Conservation (phyloP, 495 filamentous ascomycete genomes). For the Lasiosphaeria miniovina region DNA sequence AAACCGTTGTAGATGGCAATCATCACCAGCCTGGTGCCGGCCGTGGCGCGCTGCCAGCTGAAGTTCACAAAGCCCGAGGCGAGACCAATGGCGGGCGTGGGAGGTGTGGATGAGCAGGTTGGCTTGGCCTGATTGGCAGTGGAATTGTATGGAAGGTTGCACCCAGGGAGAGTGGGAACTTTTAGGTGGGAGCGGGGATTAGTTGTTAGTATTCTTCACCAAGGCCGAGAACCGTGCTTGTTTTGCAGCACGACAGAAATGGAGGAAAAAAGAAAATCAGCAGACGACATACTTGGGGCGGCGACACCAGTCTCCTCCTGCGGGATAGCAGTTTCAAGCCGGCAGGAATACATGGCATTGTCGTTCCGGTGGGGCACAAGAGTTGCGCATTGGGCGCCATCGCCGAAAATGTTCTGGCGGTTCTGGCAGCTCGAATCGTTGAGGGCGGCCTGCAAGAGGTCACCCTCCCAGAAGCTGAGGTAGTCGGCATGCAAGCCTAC, state of each 20-base stretch:
- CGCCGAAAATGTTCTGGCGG: constrained; percentile 8
- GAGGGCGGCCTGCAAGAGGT: constrained; percentile 6
- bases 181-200: not conserved
- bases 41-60: constrained; percentile 1
- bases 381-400: constrained; percentile 6
- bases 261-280: too few relatives aligned
- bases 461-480: constrained; percentile 11
- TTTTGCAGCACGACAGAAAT: too few relatives aligned
- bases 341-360: constrained; percentile 6
- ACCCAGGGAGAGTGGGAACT: constrained; percentile 8
- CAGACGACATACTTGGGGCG: constrained; percentile 1
- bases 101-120: not conserved
- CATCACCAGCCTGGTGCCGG: constrained; percentile 3
- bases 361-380: constrained; percentile 5
- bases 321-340: constrained; percentile 3
- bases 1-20: constrained; percentile 9
- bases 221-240: not conserved
- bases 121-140: constrained; percentile 1
- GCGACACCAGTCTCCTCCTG: constrained; percentile 7
- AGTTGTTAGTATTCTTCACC: not conserved
- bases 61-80: constrained; percentile 10
- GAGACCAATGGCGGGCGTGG: not conserved
- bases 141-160: constrained; percentile 8
- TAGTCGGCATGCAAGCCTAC: constrained; percentile 9
- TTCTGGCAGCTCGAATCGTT: constrained; percentile 10